Base-by-base conservation (phyloP, 257 asterid species). In the Jaltomata sinuosa region DNA sequence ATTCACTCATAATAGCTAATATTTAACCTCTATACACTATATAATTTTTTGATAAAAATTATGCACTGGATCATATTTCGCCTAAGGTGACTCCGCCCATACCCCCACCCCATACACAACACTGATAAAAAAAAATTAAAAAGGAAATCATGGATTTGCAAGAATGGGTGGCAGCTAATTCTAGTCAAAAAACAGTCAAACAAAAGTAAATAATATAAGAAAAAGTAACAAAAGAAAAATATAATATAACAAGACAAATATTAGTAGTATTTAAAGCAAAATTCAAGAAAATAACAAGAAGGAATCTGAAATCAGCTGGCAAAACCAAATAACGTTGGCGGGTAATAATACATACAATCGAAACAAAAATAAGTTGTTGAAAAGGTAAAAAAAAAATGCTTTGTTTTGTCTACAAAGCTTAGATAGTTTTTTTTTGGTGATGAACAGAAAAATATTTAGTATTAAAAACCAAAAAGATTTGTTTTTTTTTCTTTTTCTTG, bases 231-330 rank as follows among this genome's bases (percentile, higher is more conserved):
- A 34, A 57, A 22, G 36, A 36, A 3, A 25, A 40, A n/a, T 54
- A 29, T 25, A 52, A 52, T 25, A 31, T 25, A 31, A 79, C 15
- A 50, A 3, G 38, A 55, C 67, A 52, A 21, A 29, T 29, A 52
- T 29, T 55, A n/a, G 0, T 59, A n/a, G n/a, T 25, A 38, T 49
- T 40, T 38, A 29, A 64, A 36, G 61, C 11, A 40, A 81, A 80
- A 57, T 21, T 53, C 22, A 47, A 31, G 3, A 59, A n/a, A 81
- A 57, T 11, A 52, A 50, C 15, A 18, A 81, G 29, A 25, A 81
- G 19, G 84, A 61, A 81, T 81, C 84, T 61, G 42, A 81, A 81
- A 12, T 81, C 84, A 61, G 84, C 84, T 57, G 84, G 84, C 84
- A 61, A 57, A 61, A 81, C 84, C 71, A 81, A 55, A 57, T 38